phyloP scores from a whole-genome alignment of 2,329 filamentous ascomycete species.

The Talaromyces funiculosus region DNA sequence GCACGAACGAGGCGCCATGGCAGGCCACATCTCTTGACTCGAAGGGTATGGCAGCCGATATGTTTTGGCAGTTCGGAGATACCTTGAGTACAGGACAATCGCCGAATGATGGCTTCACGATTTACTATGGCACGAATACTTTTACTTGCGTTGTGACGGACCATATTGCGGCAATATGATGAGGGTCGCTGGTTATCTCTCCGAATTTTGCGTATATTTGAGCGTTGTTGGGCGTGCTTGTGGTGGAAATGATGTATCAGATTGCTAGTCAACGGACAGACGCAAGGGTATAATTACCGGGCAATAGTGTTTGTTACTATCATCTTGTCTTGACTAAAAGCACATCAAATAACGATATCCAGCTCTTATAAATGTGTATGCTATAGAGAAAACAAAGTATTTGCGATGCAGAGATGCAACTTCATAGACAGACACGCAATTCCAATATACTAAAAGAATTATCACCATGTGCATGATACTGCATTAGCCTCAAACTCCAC shows the following conservation, averaged over 20 bases:
- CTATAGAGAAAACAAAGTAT: not conserved
- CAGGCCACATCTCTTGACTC: slow-evolving; percentile 30
- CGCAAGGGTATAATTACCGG: not conserved
- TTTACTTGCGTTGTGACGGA: slow-evolving; percentile 30
- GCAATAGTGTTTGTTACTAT: not conserved
- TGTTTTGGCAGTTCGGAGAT: slow-evolving; percentile 37
- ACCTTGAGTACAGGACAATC: slow-evolving; percentile 26
- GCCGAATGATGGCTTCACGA: slow-evolving; percentile 27
- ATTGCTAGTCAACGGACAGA: not conserved
- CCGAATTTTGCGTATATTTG: not conserved
- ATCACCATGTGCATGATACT: not conserved
- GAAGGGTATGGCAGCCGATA: slow-evolving; percentile 31
- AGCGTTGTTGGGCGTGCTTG: not conserved
- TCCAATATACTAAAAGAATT: too few species aligned
- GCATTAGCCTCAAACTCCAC: not conserved
- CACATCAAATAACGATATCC: not conserved
- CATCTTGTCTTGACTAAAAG: not conserved
- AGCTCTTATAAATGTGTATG: not conserved
- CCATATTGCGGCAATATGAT: slow-evolving; percentile 19
- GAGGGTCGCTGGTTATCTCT: not conserved
- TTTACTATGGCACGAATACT: slow-evolving; percentile 28
- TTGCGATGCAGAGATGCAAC: not conserved
- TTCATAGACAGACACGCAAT: too few species aligned
- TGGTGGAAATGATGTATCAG: not conserved
- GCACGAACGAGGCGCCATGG: slow-evolving; percentile 28